These are phyloP conservation scores for Fusarium sp. DNA, from an alignment of 2,329 filamentous ascomycete species.

Conservation along the genomic window DNA sequence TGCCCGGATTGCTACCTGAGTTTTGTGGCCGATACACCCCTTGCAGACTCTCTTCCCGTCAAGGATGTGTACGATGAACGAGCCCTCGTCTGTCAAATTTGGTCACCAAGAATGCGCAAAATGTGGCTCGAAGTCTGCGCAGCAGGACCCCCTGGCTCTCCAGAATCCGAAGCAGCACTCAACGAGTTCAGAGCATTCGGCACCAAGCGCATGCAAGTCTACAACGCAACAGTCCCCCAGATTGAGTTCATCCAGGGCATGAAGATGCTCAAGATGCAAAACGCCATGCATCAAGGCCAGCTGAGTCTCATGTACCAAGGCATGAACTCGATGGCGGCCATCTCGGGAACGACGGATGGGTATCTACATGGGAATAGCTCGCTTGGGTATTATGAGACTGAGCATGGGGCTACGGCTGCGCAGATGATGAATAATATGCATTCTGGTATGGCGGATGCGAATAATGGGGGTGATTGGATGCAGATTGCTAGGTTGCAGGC, in stretches of 20 bases:
- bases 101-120: slow-evolving; percentile 51
- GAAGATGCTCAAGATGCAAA: slow-evolving; percentile 45
- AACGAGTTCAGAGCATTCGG: slow-evolving; percentile 44
- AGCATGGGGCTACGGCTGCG: slow-evolving; percentile 46
- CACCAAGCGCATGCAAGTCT: slow-evolving; percentile 42
- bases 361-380: slow-evolving; percentile 48
- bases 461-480: slow-evolving; percentile 41
- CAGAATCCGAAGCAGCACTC: slow-evolving; percentile 39
- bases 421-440: slow-evolving; percentile 48
- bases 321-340: slow-evolving; percentile 41
- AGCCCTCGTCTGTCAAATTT: slow-evolving; percentile 48
- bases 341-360: slow-evolving; percentile 44
- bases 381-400: slow-evolving; percentile 49
- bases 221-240: slow-evolving; percentile 43
- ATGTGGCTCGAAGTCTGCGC: slow-evolving; percentile 46
- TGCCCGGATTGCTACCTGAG: slow-evolving; percentile 49
- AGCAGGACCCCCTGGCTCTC: slow-evolving; percentile 39
- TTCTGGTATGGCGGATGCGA: slow-evolving; percentile 43
- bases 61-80: slow-evolving; percentile 40
- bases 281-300: slow-evolving; percentile 47
- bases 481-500: slow-evolving; percentile 40
- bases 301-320: slow-evolving; percentile 48
- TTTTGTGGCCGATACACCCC: slow-evolving; percentile 43
- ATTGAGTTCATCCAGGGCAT: slow-evolving; percentile 43
- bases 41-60: slow-evolving; percentile 41